Percentiles rank a stretch among this genome's conserved stretches.
Evolutionary conservation across 2,329 filamentous ascomycete genomes (phyloP).

Genomic region (Diplodia seriata): DNA sequence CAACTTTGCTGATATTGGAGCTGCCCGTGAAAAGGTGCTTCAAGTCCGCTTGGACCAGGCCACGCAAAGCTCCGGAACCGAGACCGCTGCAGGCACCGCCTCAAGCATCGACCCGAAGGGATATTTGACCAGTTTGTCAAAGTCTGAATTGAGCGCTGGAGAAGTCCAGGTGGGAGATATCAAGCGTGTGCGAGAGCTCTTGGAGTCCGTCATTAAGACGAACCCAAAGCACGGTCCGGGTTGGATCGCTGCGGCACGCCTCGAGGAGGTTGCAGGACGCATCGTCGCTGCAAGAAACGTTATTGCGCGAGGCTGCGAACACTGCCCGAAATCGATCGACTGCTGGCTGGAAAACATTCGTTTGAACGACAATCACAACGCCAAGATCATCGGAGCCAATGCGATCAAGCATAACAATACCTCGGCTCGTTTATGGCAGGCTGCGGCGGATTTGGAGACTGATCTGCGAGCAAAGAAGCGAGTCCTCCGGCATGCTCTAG

Average conservation of each 20-base stretch:
- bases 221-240: conserved; percentile 94
- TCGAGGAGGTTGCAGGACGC: conserved; percentile 93
- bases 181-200: conserved; percentile 85
- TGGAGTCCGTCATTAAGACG: conserved; percentile 97
- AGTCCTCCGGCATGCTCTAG: conserved; percentile 87
- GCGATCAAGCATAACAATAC: conserved; percentile 91
- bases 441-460: conserved; percentile 90
- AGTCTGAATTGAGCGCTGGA: conserved; percentile 77
- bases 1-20: conserved; percentile 97
- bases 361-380: conserved; percentile 88
- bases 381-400: conserved; percentile 92
- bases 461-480: conserved; percentile 86
- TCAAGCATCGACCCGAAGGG: conserved; percentile 95
- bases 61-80: conserved; percentile 72
- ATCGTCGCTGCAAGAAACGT: conserved; percentile 86
- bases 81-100: conserved; percentile 76
- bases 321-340: conserved; percentile 93
- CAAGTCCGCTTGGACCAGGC: conserved; percentile 93
- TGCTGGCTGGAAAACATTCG: conserved; percentile 96
- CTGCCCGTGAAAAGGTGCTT: conserved; percentile 92
- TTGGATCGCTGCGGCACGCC: conserved; percentile 91
- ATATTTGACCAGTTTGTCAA: conserved; percentile 90
- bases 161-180: conserved; percentile 92
- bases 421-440: conserved; percentile 90
- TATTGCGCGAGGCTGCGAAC: conserved; percentile 85